Conservation (phyloP, 2,329 filamentous ascomycete species). For the Colletotrichum incanum region DNA sequence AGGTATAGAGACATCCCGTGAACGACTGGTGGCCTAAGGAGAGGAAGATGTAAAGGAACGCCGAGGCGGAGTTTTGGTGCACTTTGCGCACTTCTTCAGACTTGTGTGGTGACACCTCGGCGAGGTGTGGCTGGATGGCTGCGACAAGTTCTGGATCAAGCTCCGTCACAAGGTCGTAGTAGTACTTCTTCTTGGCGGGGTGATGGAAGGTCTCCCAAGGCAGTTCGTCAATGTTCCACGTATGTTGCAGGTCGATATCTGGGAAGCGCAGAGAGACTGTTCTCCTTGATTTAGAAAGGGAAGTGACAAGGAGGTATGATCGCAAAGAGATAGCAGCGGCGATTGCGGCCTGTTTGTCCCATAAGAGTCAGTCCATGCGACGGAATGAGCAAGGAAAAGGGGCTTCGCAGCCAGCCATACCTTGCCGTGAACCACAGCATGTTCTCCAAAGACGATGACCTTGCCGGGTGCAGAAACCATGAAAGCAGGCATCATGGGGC, state of each 20-base stretch:
- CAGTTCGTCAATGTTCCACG: slow-evolving; percentile 93
- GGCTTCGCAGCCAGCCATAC: slow-evolving; percentile 59
- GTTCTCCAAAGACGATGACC: slow-evolving; percentile 98
- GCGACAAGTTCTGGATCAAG: slow-evolving; percentile 87
- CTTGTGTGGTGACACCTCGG: slow-evolving; percentile 76
- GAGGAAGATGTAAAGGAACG: slow-evolving; percentile 94
- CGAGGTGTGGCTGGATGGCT: slow-evolving; percentile 85
- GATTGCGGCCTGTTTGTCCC: slow-evolving; percentile 79
- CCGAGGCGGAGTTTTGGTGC: slow-evolving; percentile 84
- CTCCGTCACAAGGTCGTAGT: slow-evolving; percentile 89
- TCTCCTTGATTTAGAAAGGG: slow-evolving; percentile 91
- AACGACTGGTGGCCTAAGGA: slow-evolving; percentile 86
- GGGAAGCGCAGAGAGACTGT: slow-evolving; percentile 91
- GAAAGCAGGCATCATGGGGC: slow-evolving; percentile 86
- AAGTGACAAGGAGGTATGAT: slow-evolving; percentile 96
- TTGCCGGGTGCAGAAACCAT: slow-evolving; percentile 99
- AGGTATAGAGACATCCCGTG: slow-evolving; percentile 87
- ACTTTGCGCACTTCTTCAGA: slow-evolving; percentile 84
- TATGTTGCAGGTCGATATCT: slow-evolving; percentile 90
- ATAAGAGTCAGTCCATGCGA: slow-evolving; percentile 17
- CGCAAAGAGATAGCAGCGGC: slow-evolving; percentile 95
- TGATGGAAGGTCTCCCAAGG: slow-evolving; percentile 89
- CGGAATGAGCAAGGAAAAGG: slow-evolving; percentile 26
- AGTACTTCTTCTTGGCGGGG: slow-evolving; percentile 91
- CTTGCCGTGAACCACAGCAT: slow-evolving; percentile 98